Evolutionary conservation across 1,284 basidiomycete genomes (phyloP), one percentile per base, ranked within the genome.

Genomic region (Irpex sp.): DNA sequence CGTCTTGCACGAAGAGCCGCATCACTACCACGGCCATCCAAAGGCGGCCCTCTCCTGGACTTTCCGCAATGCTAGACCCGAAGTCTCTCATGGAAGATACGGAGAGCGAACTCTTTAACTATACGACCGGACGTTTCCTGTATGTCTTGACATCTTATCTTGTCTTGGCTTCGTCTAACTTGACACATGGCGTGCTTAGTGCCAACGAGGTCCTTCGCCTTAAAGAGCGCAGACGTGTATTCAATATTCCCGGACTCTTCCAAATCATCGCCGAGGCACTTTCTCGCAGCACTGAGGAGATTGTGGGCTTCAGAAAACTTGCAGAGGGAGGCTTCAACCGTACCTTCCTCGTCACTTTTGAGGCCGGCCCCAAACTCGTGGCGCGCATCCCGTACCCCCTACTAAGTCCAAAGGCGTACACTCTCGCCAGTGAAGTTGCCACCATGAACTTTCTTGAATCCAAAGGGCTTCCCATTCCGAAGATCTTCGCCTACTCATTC

Each of bases 381-480:
- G 79, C 77, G 1, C 78, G 78, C 58, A 74, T 81, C 66, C 79
- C 80, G 60, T 80, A 80, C 71, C 78, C 77, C 10, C 62, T 65
- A 55, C 74, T 71, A 60, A 63, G 69, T 45, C 78, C 78, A 67
- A 79, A 80, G 69, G 73, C 64, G 68, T 77, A 71, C 63, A 74
- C 75, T 67, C 57, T 79, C 57, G 79, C 80, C 48, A 81, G 79
- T 62, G 53, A 63, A 63, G 61, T 56, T 10, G 61, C 61, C 19
- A 63, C 61, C 8, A 56, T 63, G 59, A 35, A 19, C 21, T 60
- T 60, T 21, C 58, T 63, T 39, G 59, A 58, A 55, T 45, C 58
- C 58, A 19, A 7, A 56, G 61, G 58, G 51, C 58, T 63, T 21
- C 61, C 61, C 39, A 39, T 60, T 47, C 61, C 61, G 14, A 28